Evolutionary conservation across 2,329 filamentous ascomycete species (phyloP).

Genomic region (Sordariomycetes sp.): DNA sequence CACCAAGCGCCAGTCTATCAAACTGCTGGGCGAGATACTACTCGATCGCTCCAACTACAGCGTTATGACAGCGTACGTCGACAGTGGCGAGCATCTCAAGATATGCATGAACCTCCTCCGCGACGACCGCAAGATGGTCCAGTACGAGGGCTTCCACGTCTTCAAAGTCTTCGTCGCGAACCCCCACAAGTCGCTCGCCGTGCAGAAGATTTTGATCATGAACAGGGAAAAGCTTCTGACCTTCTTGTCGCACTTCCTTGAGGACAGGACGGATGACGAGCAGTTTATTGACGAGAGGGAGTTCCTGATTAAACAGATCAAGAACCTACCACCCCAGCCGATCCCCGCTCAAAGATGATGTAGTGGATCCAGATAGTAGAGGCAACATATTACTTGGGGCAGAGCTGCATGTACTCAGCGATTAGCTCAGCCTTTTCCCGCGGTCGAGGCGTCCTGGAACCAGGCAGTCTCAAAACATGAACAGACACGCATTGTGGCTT

Average conservation of each 20-base stretch:
- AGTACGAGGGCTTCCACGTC: slow-evolving; percentile 97
- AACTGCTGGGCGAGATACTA: slow-evolving; percentile 86
- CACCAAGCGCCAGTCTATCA: slow-evolving; percentile 96
- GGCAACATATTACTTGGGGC: not conserved
- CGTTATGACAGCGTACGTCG: slow-evolving; percentile 96
- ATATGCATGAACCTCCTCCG: slow-evolving; percentile 95
- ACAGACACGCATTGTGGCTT: not conserved
- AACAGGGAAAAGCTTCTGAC: slow-evolving; percentile 83
- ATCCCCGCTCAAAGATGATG: slow-evolving; percentile 33
- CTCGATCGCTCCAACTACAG: slow-evolving; percentile 93
- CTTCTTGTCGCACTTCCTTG: slow-evolving; percentile 83
- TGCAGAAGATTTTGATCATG: slow-evolving; percentile 91
- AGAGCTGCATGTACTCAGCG: not conserved
- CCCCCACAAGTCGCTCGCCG: slow-evolving; percentile 91
- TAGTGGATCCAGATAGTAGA: not conserved
- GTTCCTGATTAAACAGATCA: slow-evolving; percentile 91
- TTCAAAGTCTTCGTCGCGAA: slow-evolving; percentile 99
- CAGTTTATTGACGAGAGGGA: slow-evolving; percentile 98
- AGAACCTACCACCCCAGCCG: slow-evolving; percentile 48
- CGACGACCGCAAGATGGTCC: slow-evolving; percentile 96
- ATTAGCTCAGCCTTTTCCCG: too few relatives aligned
- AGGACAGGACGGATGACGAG: slow-evolving; percentile 92
- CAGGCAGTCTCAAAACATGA: too few relatives aligned
- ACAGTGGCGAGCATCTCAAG: slow-evolving; percentile 89
- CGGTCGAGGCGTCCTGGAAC: too few relatives aligned